Evolutionary conservation across 805 yeast species (phyloP).

Genomic region (Teunomyces cretensis): DNA sequence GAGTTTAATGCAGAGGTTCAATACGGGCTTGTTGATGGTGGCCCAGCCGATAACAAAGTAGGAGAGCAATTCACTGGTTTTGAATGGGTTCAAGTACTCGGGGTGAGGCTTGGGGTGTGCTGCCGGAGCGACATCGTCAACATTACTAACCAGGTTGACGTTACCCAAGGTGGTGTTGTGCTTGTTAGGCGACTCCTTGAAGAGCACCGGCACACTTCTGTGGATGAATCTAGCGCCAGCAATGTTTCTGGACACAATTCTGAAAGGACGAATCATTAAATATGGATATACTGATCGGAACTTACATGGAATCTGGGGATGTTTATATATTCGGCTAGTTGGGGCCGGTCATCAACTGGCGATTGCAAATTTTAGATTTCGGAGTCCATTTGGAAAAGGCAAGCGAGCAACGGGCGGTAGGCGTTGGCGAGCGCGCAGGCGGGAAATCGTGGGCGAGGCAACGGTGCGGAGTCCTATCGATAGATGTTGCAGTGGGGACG

Average conservation of each 20-base stretch:
- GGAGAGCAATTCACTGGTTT: slow-evolving; percentile 57
- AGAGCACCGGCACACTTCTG: slow-evolving; percentile 5
- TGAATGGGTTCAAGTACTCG: slow-evolving; percentile 52
- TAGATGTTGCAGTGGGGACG: not conserved
- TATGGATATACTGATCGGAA: not conserved
- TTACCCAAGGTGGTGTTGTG: slow-evolving; percentile 16
- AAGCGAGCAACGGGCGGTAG: slow-evolving; percentile 1
- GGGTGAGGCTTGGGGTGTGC: slow-evolving; percentile 5
- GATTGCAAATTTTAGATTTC: slow-evolving; percentile 1
- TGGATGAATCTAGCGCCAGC: not conserved
- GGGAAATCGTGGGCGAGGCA: no score
- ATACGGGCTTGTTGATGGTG: slow-evolving; percentile 61
- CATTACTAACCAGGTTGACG: slow-evolving; percentile 6
- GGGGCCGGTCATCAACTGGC: slow-evolving; percentile 1
- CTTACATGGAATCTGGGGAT: slow-evolving; percentile 1
- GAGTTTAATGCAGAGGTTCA: slow-evolving; percentile 58
- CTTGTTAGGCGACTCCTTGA: slow-evolving; percentile 24
- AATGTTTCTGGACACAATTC: slow-evolving; percentile 2
- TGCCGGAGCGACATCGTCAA: slow-evolving; percentile 5
- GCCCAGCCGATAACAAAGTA: slow-evolving; percentile 68
- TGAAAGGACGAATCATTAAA: slow-evolving; percentile 3
- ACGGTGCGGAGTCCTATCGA: not conserved
- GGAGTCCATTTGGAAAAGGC: not conserved
- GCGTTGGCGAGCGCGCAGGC: not conserved
- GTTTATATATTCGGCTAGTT: slow-evolving; percentile 1